Percentiles rank a stretch among this genome's conserved stretches.
phyloP scores from a whole-genome alignment of 257 asterid species.

The Forsythia suspensa region DNA sequence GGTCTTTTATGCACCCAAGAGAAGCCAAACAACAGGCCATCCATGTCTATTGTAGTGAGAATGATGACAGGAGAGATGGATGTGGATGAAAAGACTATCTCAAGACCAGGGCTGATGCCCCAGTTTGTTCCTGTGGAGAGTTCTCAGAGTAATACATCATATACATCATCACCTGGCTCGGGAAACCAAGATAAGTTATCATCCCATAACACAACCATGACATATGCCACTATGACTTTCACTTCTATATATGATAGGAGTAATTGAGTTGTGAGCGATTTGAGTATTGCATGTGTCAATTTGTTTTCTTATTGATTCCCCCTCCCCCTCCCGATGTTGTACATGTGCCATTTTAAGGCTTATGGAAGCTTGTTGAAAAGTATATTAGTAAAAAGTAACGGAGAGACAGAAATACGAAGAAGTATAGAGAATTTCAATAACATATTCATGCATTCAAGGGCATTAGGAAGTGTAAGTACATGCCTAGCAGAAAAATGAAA shows the following conservation, averaged over 20 bases:
- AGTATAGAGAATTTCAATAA: neutral
- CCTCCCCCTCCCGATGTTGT: neutral
- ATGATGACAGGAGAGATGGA: conserved; percentile 62
- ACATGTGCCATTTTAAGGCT: neutral
- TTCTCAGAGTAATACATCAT: conserved; percentile 19
- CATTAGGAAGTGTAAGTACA: neutral
- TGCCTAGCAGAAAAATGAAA: neutral
- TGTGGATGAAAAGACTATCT: conserved; percentile 38
- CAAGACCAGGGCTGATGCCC: conserved; percentile 50
- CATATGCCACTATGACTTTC: conserved; percentile 63
- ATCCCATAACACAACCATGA: conserved; percentile 29
- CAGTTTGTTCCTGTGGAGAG: neutral
- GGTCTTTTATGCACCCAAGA: conserved; percentile 77
- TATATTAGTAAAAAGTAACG: no score
- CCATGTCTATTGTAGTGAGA: conserved; percentile 60
- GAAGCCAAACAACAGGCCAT: conserved; percentile 59
- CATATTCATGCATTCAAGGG: no score
- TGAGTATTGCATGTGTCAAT: no score
- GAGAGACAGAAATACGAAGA: neutral
- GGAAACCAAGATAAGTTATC: conserved; percentile 41
- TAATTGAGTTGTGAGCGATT: conserved; percentile 21
- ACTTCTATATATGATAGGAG: conserved; percentile 58
- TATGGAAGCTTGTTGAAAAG: neutral
- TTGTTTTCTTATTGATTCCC: no score
- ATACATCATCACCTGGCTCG: conserved; percentile 25